Percentiles rank a stretch among this genome's conserved stretches.
These are phyloP conservation scores for Acacia pycnantha DNA, from an alignment of 331 rosid species.

Conservation along the genomic window DNA sequence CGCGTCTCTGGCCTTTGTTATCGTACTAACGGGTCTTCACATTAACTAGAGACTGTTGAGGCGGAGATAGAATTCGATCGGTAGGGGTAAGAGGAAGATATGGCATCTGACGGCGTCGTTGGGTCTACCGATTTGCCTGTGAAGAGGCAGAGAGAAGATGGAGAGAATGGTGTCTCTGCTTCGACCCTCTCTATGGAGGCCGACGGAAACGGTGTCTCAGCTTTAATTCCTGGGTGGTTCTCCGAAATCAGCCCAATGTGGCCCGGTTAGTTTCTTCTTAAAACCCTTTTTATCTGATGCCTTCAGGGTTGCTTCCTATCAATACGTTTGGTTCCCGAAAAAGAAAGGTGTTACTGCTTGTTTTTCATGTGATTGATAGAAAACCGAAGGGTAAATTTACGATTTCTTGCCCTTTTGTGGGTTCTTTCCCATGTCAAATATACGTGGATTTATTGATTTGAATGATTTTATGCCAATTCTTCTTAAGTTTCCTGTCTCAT, in stretches of 20 bases:
- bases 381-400: background rate
- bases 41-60: background rate
- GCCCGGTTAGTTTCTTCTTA: slow-evolving; percentile 77
- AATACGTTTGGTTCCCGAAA: background rate
- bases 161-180: slow-evolving; percentile 47
- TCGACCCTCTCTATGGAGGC: slow-evolving; percentile 43
- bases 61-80: background rate
- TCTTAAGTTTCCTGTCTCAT: background rate
- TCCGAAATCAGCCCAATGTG: slow-evolving; percentile 99
- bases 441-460: slow-evolving; percentile 20
- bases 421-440: background rate
- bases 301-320: slow-evolving; percentile 13
- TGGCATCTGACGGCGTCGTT: slow-evolving; percentile 49
- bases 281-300: slow-evolving; percentile 23
- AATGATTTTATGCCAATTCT: slow-evolving; percentile 9
- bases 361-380: background rate
- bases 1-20: slow-evolving; percentile 25
- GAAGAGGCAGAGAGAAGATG: slow-evolving; percentile 71
- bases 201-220: slow-evolving; percentile 44
- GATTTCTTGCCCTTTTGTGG: background rate
- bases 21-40: background rate
- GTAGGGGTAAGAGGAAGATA: slow-evolving; percentile 9
- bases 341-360: background rate
- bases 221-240: slow-evolving; percentile 96
- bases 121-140: slow-evolving; percentile 41